Evolutionary conservation across 2,329 filamentous ascomycete species (phyloP), one percentile per base, ranked within the genome.

Genomic region (Trematosphaeria pertusa): DNA sequence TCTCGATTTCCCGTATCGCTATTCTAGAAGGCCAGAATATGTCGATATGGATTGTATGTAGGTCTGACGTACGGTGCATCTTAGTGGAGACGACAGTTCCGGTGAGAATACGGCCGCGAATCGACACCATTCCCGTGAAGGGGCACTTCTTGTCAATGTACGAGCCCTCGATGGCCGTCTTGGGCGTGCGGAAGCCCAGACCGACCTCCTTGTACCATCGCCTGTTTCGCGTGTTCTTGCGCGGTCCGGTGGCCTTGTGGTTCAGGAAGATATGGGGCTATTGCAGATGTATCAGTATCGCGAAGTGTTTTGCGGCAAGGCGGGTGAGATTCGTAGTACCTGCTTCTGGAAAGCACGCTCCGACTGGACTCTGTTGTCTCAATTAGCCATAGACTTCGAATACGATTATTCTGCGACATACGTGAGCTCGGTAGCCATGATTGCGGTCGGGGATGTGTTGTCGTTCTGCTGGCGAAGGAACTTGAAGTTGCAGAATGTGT

Each of bases 141-240:
- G 94, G 94, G 89, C 94, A 99, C 87, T 99, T 99, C 91, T 99
- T 99, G 88, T 99, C 94, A 76, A 99, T 99, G 85, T 97, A 99
- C 81, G 78, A 89, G 77, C 94, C 94, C 82, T 97, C 92, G 86
- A 99, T 99, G 79, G 94, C 94, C 71, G 83, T 91, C 87, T 93
- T 95, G 79, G 94, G 94, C 76, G 94, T 99, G 79, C 90, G 88
- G 89, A 99, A 99, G 73, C 94, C 94, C 80, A 99, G 86, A 82
- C 94, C 94, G 73, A 99, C 91, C 76, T 99, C 94, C 89, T 99
- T 99, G 82, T 96, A 97, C 91, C 87, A 93, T 92, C 92, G 87
- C 81, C 90, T 88, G 62, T 48, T 66, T 48, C 69, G 65, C 59
- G 67, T 70, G 67, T 69, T 71, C 66, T 72, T 72, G 65, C 67